Percentiles rank a stretch among this genome's conserved stretches.
These are phyloP conservation scores for Baorangia bicolor DNA, from an alignment of 768 basidiomycete genomes.

Conservation along the genomic window DNA sequence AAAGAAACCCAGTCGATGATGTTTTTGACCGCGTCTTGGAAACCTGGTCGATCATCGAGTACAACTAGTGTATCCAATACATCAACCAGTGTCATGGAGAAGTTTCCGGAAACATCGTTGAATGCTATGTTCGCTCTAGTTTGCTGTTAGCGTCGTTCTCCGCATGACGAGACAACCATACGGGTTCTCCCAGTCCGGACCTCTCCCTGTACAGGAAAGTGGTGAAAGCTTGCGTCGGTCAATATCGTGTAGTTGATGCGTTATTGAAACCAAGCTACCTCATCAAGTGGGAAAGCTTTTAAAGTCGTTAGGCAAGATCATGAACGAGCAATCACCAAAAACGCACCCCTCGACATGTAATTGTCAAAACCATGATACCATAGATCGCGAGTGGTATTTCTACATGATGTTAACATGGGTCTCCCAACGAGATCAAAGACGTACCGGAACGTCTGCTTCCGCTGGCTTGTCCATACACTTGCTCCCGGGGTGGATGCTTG, in stretches of 20 bases:
- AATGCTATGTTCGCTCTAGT: slow-evolving; percentile 65
- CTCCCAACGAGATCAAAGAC: slow-evolving; percentile 15
- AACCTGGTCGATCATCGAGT: slow-evolving; percentile 73
- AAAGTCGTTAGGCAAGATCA: slow-evolving; percentile 21
- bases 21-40: slow-evolving; percentile 80
- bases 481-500: slow-evolving; percentile 21
- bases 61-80: slow-evolving; percentile 89
- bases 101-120: slow-evolving; percentile 96
- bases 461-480: slow-evolving; percentile 53
- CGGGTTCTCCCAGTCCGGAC: slow-evolving; percentile 86
- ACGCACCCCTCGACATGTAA: slow-evolving; percentile 82
- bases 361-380: slow-evolving; percentile 91
- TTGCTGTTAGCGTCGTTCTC: slow-evolving; percentile 13
- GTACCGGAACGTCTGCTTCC: slow-evolving; percentile 58
- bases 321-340: neutral
- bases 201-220: slow-evolving; percentile 80
- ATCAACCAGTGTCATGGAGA: slow-evolving; percentile 79
- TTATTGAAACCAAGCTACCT: slow-evolving; percentile 45
- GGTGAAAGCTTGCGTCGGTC: slow-evolving; percentile 67
- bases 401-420: slow-evolving; percentile 28
- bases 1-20: slow-evolving; percentile 84
- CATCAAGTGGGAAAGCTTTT: slow-evolving; percentile 85
- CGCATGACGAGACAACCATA: slow-evolving; percentile 39
- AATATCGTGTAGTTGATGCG: slow-evolving; percentile 5
- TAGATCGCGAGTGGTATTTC: slow-evolving; percentile 69